These are phyloP conservation scores for Pseudopithomyces chartarum DNA, from an alignment of 2,329 filamentous ascomycete species.

Conservation along the genomic window DNA sequence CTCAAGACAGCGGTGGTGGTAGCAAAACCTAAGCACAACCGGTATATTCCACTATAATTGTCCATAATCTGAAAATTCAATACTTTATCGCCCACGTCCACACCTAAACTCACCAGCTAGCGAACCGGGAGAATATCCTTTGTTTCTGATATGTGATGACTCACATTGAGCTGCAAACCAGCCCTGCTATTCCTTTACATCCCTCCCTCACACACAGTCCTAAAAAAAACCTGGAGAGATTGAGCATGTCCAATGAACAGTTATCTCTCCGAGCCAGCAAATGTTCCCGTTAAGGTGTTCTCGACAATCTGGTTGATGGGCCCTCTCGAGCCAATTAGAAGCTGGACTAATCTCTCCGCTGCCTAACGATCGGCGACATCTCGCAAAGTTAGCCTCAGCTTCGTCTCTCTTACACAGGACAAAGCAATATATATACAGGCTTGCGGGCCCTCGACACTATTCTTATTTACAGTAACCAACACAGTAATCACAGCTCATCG, in stretches of 20 bases:
- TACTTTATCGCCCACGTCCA: too few species aligned
- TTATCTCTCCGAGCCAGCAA: not conserved
- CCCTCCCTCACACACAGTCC: too few species aligned
- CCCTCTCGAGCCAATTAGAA: not conserved
- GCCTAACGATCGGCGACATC: constrained; percentile 9
- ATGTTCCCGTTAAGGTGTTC: not conserved
- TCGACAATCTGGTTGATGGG: not conserved
- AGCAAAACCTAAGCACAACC: not conserved
- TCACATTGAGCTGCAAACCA: too few species aligned
- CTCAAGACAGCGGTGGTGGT: not conserved
- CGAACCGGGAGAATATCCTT: too few species aligned
- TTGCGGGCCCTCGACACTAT: too few species aligned
- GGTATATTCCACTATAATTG: not conserved
- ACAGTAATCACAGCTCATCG: too few species aligned
- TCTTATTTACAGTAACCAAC: not conserved
- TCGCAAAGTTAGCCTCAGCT: not conserved
- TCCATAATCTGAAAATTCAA: not conserved
- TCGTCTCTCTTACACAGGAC: not conserved
- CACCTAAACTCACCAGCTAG: too few species aligned
- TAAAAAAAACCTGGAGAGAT: too few species aligned
- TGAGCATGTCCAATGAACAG: not conserved
- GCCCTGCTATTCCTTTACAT: too few species aligned
- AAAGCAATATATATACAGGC: too few species aligned
- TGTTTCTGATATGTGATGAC: too few species aligned
- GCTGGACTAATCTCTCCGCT: constrained; percentile 12